Evolutionary conservation across 805 yeast species (phyloP), one percentile per base, ranked within the genome.

Genomic region (Yamadazyma ubonensis): DNA sequence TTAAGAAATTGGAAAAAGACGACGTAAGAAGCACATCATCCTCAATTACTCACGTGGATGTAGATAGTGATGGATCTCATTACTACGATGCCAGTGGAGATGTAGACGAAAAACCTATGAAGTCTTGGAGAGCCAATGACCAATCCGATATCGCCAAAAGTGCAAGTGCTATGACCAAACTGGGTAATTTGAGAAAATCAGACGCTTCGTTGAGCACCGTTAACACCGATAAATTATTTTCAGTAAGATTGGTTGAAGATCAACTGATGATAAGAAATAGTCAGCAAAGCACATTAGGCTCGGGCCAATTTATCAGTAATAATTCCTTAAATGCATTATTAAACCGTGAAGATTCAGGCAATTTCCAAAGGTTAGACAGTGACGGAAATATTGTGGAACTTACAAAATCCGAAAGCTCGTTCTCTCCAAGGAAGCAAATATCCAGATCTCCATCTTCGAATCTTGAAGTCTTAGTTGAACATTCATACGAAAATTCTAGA

Each of bases 171-270:
- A 45, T 43, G 26, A 63, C 42, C 52, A 21, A 56, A 49, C 33
- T 59, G 70, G 51, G 67, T 75, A 54, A 74, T 63, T 53, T 82
- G 83, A 76, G 91, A 57, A 80, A 76, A 25, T 83, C 95, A 7
- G 70, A 78, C 41, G 76, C 75, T 27, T 86, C 96, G 0, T 53
- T 84, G 42, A 89, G 88, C 19, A 88, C 96, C 0, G 90, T 90
- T 23, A 81, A 90, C 22, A 87, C 96, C 1, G 86, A 83, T 36
- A 91, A 87, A 56, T 73, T 89, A 33, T 73, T 88, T 54, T 83
- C 86, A 4, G 87, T 89, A 27, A 75, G 88, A 53, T 69, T 88
- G 29, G 88, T 85, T 2, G 85, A 83, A 27, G 85, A 81, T 39
- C 44, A 43, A 37, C 41, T 47, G 23, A 53, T 61, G n/a, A 29